Base-by-base conservation (phyloP, 805 yeast species). In the Myxozyma neotropica region DNA sequence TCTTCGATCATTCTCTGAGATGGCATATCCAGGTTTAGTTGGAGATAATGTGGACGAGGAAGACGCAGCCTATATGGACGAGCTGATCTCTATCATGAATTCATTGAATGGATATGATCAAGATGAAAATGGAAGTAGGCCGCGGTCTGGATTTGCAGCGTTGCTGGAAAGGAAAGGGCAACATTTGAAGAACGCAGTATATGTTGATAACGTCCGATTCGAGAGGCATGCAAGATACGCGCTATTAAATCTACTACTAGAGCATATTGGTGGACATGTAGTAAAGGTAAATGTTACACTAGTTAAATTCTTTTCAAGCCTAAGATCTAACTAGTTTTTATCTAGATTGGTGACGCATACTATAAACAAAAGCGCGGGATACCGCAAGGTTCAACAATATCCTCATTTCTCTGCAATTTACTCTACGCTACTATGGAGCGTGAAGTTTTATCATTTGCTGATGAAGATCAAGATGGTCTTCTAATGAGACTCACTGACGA, bases 311-410 rank as follows among this genome's bases (percentile, higher is more conserved):
- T 5, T n/a, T 8, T 23, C 23, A 38, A 29, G 33, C 5, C 23
- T 19, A 8, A 4, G 17, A 13, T n/a, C 29, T 23, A 12, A 10
- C 24, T 19, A 19, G 24, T 21, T n/a, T 15, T 10, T 29, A 31
- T 10, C 13, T 71, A 72, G 27, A 71, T 80, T 1, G 74, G 75
- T 3, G 68, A 71, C 0, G 62, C 67, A 6, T 72, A 75, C 2
- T 81, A 77, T 67, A 68, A 71, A n/a, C 75, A 96, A 58, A 81
- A 74, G 44, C 71, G 75, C 8, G 98, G 98, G 0, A 78, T 93
- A 0, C 91, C 86, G 55, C 98, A 92, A 74, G 98, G 98, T 0
- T 82, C 89, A 6, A 84, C 86, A 1, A 71, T 91, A 3, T 93
- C 96, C 57, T 81, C 88, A 0, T 75, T 85, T 4, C 77, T 92